Evolutionary conservation across 2,329 filamentous ascomycete genomes (phyloP), one percentile per base, ranked within the genome.

Genomic region (Fusarium illudens): DNA sequence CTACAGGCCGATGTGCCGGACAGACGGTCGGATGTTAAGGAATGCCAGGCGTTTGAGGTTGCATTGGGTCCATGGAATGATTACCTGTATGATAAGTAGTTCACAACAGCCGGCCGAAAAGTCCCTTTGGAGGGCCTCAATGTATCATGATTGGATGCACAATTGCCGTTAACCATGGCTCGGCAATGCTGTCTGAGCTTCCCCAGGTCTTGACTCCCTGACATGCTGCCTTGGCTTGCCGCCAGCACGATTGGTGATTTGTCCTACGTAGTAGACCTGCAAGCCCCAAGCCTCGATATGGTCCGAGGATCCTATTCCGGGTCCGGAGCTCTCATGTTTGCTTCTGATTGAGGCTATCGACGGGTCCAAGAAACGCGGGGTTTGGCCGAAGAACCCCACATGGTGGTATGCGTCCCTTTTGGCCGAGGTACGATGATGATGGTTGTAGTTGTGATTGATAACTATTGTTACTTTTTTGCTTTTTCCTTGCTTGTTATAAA

Each of bases 341-440:
- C 55, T 68, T 68, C 56, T 58, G 59, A 63, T 52, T 39, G 58
- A 68, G 62, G 62, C 56, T 60, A 65, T 67, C 60, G 25, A 64
- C 57, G 65, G 70, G 48, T 54, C 44, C 50, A 53, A 44, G 53
- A 37, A 68, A 65, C 70, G 72, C 72, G 72, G 72, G 72, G 72
- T 72, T 62, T 64, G 46, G 59, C 62, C 64, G 60, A 67, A 57
- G 48, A 60, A 56, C 70, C 67, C 72, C 72, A 72, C 68, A 68
- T 71, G 62, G 56, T 71, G 46, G 32, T 52, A 20, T 64, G 52
- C 13, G 30, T 64, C 68, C 71, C 72, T 58, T 72, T 70, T 63
- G 72, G 63, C 72, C 72, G 72, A 74, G 72, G 72, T 72, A 70
- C 50, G 51, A 27, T 29, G 34, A 32, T 48, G 50, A 39, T 39